These are phyloP conservation scores for Stemphylium beticola DNA, from an alignment of 2,329 filamentous ascomycete species.

Conservation along the genomic window DNA sequence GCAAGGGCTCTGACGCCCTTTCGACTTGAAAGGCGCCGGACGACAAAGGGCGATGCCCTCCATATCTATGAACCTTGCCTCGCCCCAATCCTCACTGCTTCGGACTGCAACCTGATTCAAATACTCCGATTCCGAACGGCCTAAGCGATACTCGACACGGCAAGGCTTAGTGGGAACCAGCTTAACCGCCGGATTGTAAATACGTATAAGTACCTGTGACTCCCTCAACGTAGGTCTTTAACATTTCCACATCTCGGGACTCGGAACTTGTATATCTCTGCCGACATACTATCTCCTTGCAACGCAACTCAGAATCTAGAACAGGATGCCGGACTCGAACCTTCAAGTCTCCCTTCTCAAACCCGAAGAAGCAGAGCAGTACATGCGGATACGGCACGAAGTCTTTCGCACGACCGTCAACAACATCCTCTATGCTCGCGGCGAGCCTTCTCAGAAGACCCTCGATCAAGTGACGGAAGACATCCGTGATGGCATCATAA, in stretches of 20 bases:
- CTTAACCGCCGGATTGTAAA: too few relatives aligned
- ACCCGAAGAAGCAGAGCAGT: conserved; percentile 36
- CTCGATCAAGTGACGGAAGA: conserved; percentile 29
- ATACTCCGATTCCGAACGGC: conserved; percentile 12
- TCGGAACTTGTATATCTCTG: too few relatives aligned
- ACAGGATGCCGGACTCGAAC: conserved; percentile 28
- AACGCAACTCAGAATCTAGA: background rate
- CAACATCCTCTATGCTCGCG: conserved; percentile 42
- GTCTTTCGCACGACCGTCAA: conserved; percentile 42
- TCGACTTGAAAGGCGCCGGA: background rate
- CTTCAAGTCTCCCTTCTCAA: conserved; percentile 37
- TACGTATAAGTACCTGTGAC: too few relatives aligned
- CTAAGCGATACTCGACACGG: conserved; percentile 2
- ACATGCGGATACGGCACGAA: conserved; percentile 41
- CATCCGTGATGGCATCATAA: conserved; percentile 29
- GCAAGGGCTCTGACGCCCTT: background rate
- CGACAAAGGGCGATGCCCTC: background rate
- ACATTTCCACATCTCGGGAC: too few relatives aligned
- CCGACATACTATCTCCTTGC: too few relatives aligned
- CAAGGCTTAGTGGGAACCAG: background rate
- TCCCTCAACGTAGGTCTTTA: too few relatives aligned
- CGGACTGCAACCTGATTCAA: conserved; percentile 3
- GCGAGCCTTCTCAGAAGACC: conserved; percentile 35
- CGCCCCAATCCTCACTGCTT: background rate
- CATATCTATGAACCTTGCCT: background rate